Evolutionary conservation across 2,329 filamentous ascomycete species (phyloP).

Genomic region (Arthrinium phaeospermum): DNA sequence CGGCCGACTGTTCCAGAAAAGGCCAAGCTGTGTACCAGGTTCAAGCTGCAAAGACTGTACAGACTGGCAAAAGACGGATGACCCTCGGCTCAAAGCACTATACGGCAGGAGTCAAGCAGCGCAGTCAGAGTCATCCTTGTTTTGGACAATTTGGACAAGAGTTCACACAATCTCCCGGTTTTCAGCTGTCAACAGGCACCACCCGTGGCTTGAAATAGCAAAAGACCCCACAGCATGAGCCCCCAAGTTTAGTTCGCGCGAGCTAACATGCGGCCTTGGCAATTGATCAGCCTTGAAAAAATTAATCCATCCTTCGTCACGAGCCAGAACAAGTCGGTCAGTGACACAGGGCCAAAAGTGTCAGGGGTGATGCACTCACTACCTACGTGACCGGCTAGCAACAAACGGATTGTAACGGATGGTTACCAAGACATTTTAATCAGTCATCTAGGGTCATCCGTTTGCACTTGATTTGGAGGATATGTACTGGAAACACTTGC

Average conservation of each 20-base stretch:
- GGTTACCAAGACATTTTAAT: neutral
- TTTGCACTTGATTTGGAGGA: neutral
- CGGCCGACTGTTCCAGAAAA: neutral
- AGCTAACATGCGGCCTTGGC: neutral
- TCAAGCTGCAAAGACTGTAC: neutral
- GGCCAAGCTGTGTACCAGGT: neutral
- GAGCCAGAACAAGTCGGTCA: neutral
- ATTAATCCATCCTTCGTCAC: neutral
- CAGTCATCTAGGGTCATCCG: neutral
- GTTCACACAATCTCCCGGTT: neutral
- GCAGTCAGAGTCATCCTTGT: neutral
- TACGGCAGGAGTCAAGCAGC: neutral
- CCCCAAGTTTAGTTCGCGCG: neutral
- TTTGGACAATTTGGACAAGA: neutral
- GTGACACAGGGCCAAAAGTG: neutral
- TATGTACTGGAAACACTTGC: neutral
- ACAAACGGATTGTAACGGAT: neutral
- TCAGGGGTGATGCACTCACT: neutral
- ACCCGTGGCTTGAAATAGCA: neutral
- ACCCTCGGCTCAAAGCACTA: neutral
- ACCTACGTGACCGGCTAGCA: neutral
- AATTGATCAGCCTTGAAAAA: neutral
- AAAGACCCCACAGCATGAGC: neutral
- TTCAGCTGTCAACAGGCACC: slow-evolving; percentile 9
- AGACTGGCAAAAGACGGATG: neutral